Base-by-base conservation (phyloP, 169 alveolate species). In the Neospora caninum region DNA sequence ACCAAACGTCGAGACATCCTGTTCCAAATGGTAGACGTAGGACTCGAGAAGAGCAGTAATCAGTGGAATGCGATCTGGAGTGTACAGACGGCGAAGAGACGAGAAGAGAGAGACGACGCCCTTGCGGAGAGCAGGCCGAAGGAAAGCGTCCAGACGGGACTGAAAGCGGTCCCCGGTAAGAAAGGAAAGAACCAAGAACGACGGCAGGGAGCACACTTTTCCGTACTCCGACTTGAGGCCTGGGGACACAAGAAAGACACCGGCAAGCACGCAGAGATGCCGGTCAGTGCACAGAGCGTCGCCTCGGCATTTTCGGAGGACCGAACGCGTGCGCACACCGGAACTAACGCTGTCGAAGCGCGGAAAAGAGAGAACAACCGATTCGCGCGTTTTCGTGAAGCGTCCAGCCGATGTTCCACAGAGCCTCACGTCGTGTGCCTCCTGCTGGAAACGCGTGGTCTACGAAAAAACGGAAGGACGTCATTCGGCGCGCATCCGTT, bases 41-140 rank as follows among this genome's bases (percentile, higher is more conserved):
- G 80, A 43, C 91, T 80, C 91, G 49, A 92, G 91, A 73, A 92
- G 84, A 9, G 83, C 41, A 29, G 36, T 45, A 38, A 92, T 54
- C 0, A 92, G 42, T 34, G 70, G 88, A 4, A 38, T 83, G 43
- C 86, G 54, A 41, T 82, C 73, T n/a, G 91, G 94, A 34, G 94
- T 82, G 92, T 92, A 82, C 78, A 92, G 86, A 29, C 94, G 84
- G 53, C 91, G 91, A 42, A 92, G 43, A 4, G 87, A 70, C 2
- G 91, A 45, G 43, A 92, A 92, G 31, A 92, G 67, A 45, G 94
- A 80, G 43, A 82, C 87, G 36, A 92, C 91, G 42, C 94, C 94
- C 53, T 82, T 80, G 54, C 94, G 91, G 86, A 92, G 91, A 38
- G 45, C 73, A 20, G 94, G 94, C 70, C 94, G 91, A 67, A 92